These are phyloP conservation scores for Xylariaceae sp. DNA, from an alignment of 2,329 filamentous ascomycete species.

Conservation along the genomic window DNA sequence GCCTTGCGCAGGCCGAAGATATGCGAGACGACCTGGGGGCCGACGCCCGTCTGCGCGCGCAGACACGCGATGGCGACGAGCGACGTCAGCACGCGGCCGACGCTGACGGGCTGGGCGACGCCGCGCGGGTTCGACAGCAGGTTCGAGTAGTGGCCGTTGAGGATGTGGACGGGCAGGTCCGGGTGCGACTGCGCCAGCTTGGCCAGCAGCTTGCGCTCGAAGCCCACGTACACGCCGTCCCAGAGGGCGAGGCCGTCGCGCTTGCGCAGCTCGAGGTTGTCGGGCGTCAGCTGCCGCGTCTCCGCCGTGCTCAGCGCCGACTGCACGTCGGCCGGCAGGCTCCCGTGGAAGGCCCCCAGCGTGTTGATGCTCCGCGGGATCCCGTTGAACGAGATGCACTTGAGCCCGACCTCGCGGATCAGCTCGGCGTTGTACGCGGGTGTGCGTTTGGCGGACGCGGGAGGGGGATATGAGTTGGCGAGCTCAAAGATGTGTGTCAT, in stretches of 20 bases:
- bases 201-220: conserved; percentile 69
- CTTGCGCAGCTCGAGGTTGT: conserved; percentile 58
- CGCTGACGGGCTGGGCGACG: conserved; percentile 37
- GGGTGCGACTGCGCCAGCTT: conserved; percentile 78
- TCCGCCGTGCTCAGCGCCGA: conserved; percentile 57
- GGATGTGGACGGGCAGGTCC: conserved; percentile 79
- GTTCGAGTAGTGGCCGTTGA: conserved; percentile 73
- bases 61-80: conserved; percentile 75
- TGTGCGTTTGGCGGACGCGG: conserved; percentile 19
- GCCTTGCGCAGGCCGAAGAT: conserved; percentile 80
- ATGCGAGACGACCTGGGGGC: conserved; percentile 79
- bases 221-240: conserved; percentile 76
- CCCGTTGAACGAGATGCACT: conserved; percentile 80
- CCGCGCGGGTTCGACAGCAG: conserved; percentile 69
- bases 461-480: conserved; percentile 39
- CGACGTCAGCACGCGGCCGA: conserved; percentile 73
- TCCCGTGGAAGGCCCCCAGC: conserved; percentile 69
- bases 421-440: conserved; percentile 64
- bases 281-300: conserved; percentile 54
- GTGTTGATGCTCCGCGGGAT: conserved; percentile 85
- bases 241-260: conserved; percentile 68
- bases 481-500: conserved; percentile 64
- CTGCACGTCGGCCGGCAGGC: conserved; percentile 60
- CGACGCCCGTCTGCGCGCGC: conserved; percentile 78
- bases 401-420: conserved; percentile 75